Conservation (phyloP, 2,329 filamentous ascomycete species). For the Hypoxylon sp. region DNA sequence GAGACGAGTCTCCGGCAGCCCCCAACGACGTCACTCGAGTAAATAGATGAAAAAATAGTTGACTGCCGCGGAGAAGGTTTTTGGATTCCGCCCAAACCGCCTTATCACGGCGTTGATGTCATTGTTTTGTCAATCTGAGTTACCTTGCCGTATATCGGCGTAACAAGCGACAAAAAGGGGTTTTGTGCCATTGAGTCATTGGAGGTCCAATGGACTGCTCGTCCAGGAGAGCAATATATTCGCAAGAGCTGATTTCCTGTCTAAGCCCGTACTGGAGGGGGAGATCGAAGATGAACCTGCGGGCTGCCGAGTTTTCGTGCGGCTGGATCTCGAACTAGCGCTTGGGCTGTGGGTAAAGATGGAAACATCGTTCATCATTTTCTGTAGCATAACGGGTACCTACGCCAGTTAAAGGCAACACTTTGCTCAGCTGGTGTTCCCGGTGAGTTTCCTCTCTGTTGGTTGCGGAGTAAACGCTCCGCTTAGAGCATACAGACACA, state of each 20-base stretch:
- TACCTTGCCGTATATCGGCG: slow-evolving; percentile 1
- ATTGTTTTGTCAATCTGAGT: slow-evolving; percentile 1
- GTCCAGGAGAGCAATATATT: slow-evolving; percentile 8
- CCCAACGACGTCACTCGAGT: slow-evolving; percentile 28
- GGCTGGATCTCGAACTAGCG: slow-evolving; percentile 17
- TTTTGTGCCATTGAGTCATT: background rate
- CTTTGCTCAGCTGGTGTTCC: slow-evolving; percentile 4
- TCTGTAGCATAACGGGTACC: slow-evolving; percentile 15
- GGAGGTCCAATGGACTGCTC: slow-evolving; percentile 14
- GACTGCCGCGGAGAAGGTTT: slow-evolving; percentile 16
- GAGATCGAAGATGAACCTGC: slow-evolving; percentile 37
- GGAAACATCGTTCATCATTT: slow-evolving; percentile 11
- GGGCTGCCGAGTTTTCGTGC: slow-evolving; percentile 21
- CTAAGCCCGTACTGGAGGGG: background rate
- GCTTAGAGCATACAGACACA: slow-evolving; percentile 16
- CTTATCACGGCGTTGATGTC: slow-evolving; percentile 13
- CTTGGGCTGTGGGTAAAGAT: slow-evolving; percentile 25
- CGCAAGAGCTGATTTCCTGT: background rate
- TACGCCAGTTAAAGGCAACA: slow-evolving; percentile 11
- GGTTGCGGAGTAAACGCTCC: slow-evolving; percentile 36
- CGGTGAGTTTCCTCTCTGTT: background rate
- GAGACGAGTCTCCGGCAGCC: slow-evolving; percentile 10
- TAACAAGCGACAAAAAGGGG: background rate
- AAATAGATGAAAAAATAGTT: background rate
- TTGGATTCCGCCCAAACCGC: background rate